A percentile compares a stretch with the other conserved stretches of the same genome.
Evolutionary conservation across 306 rosid genomes (phyloP).

Genomic region (Rosa rugosa): DNA sequence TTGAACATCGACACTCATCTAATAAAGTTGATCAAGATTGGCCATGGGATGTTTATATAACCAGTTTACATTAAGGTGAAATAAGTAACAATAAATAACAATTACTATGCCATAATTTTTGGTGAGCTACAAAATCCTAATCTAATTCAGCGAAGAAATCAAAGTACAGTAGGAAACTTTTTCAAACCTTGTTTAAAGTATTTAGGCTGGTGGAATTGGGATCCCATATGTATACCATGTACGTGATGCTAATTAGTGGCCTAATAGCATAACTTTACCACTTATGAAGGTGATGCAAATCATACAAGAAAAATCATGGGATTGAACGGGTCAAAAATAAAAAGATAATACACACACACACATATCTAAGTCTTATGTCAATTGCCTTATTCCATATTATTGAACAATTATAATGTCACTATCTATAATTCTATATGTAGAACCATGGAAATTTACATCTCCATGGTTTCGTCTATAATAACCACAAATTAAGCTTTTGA

Average conservation of each 20-base stretch:
- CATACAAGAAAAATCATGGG: not conserved
- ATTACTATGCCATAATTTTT: not conserved
- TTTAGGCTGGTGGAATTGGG: too few species aligned
- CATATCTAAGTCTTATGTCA: not conserved
- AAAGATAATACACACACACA: too few species aligned
- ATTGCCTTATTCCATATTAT: not conserved
- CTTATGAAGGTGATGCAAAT: not conserved
- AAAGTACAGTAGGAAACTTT: not conserved
- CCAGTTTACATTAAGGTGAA: not conserved
- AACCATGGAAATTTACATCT: slow-evolving; percentile 13
- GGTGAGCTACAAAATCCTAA: not conserved
- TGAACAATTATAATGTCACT: not conserved
- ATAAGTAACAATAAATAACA: not conserved
- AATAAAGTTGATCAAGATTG: not conserved
- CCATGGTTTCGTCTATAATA: slow-evolving; percentile 2
- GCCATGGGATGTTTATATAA: not conserved
- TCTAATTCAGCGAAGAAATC: not conserved
- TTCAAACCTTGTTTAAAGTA: not conserved
- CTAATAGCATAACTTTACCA: not conserved
- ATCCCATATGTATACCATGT: too few species aligned
- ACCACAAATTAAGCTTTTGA: not conserved
- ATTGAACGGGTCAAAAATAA: not conserved
- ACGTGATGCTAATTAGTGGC: not conserved
- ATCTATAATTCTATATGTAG: not conserved
- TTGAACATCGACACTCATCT: too few species aligned